Evolutionary conservation across 805 yeast species (phyloP).

Genomic region (Ogataea neopini): DNA sequence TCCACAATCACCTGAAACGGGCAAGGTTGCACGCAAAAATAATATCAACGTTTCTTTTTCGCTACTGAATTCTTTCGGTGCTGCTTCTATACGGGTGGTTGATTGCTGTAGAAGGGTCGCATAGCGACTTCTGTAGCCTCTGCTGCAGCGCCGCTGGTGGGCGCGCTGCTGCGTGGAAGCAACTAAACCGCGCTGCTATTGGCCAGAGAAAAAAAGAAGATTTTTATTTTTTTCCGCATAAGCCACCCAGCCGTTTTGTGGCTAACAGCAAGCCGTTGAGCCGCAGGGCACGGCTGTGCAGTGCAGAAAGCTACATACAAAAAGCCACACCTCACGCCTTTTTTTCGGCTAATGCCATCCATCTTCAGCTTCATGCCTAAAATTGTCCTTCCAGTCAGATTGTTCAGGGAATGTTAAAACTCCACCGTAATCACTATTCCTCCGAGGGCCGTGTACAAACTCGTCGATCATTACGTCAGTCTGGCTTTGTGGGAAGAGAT

Average conservation of each 20-base stretch:
- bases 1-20: slow-evolving; percentile 8
- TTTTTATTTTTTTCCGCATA: background rate
- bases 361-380: slow-evolving; percentile 7
- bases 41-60: background rate
- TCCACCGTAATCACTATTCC: background rate
- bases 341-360: slow-evolving; percentile 2
- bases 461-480: slow-evolving; percentile 2
- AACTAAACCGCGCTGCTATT: background rate
- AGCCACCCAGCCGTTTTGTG: no score
- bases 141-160: background rate
- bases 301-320: background rate
- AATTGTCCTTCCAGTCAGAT: slow-evolving; percentile 17
- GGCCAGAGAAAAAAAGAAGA: background rate
- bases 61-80: background rate
- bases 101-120: slow-evolving; percentile 2
- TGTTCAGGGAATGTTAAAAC: slow-evolving; percentile 7
- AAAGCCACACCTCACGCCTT: background rate
- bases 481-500: slow-evolving; percentile 13
- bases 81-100: slow-evolving; percentile 4
- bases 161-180: slow-evolving; percentile 7
- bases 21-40: slow-evolving; percentile 1
- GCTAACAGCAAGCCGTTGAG: no score
- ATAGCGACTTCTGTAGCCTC: background rate
- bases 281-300: background rate
- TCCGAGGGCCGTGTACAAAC: background rate